Conservation (phyloP, 805 yeast genomes). For the Cyberlindnera maclurae region DNA sequence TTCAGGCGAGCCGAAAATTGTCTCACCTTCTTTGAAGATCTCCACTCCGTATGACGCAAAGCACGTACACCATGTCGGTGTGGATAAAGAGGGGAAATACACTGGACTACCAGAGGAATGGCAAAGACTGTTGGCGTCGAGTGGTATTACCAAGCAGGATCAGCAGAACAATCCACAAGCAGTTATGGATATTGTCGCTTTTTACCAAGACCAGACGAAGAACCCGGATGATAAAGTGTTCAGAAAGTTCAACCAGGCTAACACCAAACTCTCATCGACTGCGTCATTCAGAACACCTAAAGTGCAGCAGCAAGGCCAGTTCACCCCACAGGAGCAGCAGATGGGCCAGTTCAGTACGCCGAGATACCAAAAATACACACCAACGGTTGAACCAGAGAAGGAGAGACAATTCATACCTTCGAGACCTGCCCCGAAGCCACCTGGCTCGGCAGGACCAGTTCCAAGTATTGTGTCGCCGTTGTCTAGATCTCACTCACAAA, state of each 20-base stretch:
- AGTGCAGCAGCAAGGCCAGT: slow-evolving; percentile 12
- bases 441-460: slow-evolving; percentile 21
- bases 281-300: slow-evolving; percentile 30
- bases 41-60: slow-evolving; percentile 90
- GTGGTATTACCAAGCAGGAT: slow-evolving; percentile 83
- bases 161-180: slow-evolving; percentile 92
- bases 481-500: slow-evolving; percentile 16
- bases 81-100: slow-evolving; percentile 78
- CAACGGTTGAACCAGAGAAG: slow-evolving; percentile 10
- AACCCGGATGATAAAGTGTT: slow-evolving; percentile 35
- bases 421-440: slow-evolving; percentile 65
- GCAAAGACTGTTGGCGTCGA: slow-evolving; percentile 74
- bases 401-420: slow-evolving; percentile 51
- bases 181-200: slow-evolving; percentile 83
- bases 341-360: slow-evolving; percentile 18
- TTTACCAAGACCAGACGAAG: slow-evolving; percentile 58
- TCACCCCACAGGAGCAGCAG: slow-evolving; percentile 20
- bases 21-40: slow-evolving; percentile 39
- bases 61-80: slow-evolving; percentile 90
- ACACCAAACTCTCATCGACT: slow-evolving; percentile 21
- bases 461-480: slow-evolving; percentile 24
- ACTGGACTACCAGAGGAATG: slow-evolving; percentile 92
- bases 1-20: slow-evolving; percentile 8
- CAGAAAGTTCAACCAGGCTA: slow-evolving; percentile 30
- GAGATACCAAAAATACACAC: slow-evolving; percentile 21